Conservation (phyloP, 345 rosid species). For the Anacardium occidentale region DNA sequence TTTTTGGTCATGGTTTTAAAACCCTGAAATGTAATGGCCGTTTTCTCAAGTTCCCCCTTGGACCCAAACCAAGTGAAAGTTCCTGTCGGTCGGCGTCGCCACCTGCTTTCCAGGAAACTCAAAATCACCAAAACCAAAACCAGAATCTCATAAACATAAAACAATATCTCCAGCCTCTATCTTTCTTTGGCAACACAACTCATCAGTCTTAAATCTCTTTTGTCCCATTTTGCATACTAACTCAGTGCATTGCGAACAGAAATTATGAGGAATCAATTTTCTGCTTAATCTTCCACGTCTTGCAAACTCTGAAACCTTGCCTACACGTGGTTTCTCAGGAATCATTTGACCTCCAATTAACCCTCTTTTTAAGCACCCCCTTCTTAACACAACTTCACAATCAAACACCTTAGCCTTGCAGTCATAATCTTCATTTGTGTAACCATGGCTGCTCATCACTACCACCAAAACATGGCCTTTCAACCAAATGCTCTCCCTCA, state of each 20-base stretch:
- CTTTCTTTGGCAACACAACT: background rate
- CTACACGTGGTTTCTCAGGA: background rate
- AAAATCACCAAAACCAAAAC: background rate
- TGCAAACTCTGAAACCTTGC: background rate
- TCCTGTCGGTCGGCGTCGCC: background rate
- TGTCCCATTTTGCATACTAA: conserved; percentile 6
- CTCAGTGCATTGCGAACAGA: background rate
- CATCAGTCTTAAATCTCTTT: conserved; percentile 3
- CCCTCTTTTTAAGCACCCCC: background rate
- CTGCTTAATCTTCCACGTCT: background rate
- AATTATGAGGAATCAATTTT: background rate
- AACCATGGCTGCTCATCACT: background rate
- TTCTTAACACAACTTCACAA: background rate
- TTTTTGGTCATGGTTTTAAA: background rate
- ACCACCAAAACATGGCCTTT: background rate
- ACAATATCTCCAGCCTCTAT: too few species aligned
- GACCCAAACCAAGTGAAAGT: background rate
- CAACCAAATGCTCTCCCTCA: too few species aligned
- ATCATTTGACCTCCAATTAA: background rate
- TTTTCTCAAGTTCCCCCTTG: background rate
- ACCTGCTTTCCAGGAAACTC: background rate
- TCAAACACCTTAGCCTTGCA: background rate
- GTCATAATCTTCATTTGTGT: background rate
- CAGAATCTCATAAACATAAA: background rate
- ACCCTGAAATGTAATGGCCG: background rate